phyloP scores from a whole-genome alignment of 768 basidiomycete genomes.

The Rhodocollybia butyracea region DNA sequence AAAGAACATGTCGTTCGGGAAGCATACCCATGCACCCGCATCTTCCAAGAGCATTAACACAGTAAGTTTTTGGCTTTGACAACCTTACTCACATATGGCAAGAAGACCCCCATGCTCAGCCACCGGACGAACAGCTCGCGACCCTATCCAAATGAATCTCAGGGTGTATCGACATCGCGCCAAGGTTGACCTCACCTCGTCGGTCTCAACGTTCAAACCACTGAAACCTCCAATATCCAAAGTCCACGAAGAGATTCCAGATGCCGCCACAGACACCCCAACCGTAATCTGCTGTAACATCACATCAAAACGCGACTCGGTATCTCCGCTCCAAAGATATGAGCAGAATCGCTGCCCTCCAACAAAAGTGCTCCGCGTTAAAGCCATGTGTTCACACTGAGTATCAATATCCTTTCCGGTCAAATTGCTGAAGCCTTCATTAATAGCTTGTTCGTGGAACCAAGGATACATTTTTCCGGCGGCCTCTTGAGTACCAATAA shows the following conservation, averaged over 20 bases:
- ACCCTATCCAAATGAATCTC: slow-evolving; percentile 16
- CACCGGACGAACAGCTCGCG: slow-evolving; percentile 32
- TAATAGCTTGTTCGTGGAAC: slow-evolving; percentile 35
- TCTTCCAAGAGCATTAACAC: slow-evolving; percentile 13
- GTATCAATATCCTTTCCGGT: slow-evolving; percentile 19
- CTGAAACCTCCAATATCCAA: slow-evolving; percentile 34
- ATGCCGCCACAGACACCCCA: slow-evolving; percentile 30
- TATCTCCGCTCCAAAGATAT: slow-evolving; percentile 35
- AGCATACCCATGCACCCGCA: slow-evolving; percentile 27
- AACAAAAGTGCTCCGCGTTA: slow-evolving; percentile 32
- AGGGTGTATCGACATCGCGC: background rate
- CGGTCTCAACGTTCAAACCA: slow-evolving; percentile 28
- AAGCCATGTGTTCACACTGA: slow-evolving; percentile 30
- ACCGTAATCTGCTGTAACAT: slow-evolving; percentile 32
- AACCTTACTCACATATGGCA: slow-evolving; percentile 28
- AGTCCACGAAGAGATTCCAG: slow-evolving; percentile 35
- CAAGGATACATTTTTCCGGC: slow-evolving; percentile 35
- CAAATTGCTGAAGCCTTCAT: slow-evolving; percentile 32
- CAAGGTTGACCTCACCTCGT: slow-evolving; percentile 13
- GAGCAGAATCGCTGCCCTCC: slow-evolving; percentile 36
- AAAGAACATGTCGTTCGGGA: background rate
- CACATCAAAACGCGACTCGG: slow-evolving; percentile 30
- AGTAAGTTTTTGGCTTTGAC: background rate
- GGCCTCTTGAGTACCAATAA: slow-evolving; percentile 32
- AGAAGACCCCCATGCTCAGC: slow-evolving; percentile 33